Evolutionary conservation across 139 green algal genomes (phyloP).

Genomic region (Chlamydomonas applanata): DNA sequence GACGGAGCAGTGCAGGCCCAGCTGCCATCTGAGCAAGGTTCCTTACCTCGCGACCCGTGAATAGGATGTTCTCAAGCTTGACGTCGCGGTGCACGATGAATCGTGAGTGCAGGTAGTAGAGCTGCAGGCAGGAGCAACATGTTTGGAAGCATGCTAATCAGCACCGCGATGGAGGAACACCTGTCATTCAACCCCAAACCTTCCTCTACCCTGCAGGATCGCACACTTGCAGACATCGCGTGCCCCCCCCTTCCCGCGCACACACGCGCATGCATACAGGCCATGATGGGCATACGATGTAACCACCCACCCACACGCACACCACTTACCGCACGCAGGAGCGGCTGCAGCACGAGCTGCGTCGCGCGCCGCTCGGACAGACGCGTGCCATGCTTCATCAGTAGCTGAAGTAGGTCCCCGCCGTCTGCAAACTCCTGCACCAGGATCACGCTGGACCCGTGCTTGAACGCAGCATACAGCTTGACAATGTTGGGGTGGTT

Average conservation of each 20-base stretch:
- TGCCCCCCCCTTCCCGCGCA: too few species aligned
- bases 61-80: constrained; percentile 38
- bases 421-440: constrained; percentile 53
- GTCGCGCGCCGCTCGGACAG: constrained; percentile 40
- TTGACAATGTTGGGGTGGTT: constrained; percentile 39
- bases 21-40: too few species aligned
- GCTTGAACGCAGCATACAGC: constrained; percentile 34
- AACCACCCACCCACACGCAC: not conserved
- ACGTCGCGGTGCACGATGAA: constrained; percentile 32
- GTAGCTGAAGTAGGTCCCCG: constrained; percentile 51
- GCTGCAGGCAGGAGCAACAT: not conserved
- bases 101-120: constrained; percentile 28
- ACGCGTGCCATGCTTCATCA: constrained; percentile 45
- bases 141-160: too few species aligned
- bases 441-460: constrained; percentile 53
- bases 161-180: too few species aligned
- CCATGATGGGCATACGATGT: too few species aligned
- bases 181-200: too few species aligned
- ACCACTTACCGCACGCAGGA: constrained; percentile 39
- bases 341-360: constrained; percentile 47
- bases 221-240: too few species aligned
- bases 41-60: constrained; percentile 6
- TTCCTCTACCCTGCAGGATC: too few species aligned
- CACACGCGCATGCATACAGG: too few species aligned
- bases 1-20: too few species aligned